A percentile compares a stretch with the other conserved stretches of the same genome.
Evolutionary conservation across 805 yeast genomes (phyloP).

Genomic region (Metschnikowia reukaufii): DNA sequence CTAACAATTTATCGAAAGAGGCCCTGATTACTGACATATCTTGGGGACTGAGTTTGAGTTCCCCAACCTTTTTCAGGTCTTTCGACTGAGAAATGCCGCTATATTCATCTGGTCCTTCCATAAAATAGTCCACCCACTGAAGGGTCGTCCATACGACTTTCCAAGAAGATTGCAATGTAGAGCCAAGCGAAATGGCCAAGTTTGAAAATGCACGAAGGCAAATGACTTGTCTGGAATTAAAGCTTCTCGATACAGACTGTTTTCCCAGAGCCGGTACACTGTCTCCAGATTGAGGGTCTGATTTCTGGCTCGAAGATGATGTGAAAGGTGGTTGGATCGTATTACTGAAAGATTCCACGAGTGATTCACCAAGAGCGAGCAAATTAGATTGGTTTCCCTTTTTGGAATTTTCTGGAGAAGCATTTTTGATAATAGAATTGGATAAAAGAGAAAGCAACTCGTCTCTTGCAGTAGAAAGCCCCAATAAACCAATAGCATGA

Average conservation of each 20-base stretch:
- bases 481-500: slow-evolving; percentile 79
- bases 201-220: slow-evolving; percentile 78
- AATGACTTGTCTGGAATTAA: slow-evolving; percentile 67
- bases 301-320: not conserved
- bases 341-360: slow-evolving; percentile 52
- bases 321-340: slow-evolving; percentile 30
- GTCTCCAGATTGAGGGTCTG: not conserved
- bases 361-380: slow-evolving; percentile 48
- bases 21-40: slow-evolving; percentile 55
- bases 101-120: slow-evolving; percentile 54
- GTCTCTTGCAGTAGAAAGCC: slow-evolving; percentile 56
- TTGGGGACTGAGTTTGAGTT: slow-evolving; percentile 39
- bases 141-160: slow-evolving; percentile 53
- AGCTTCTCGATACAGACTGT: slow-evolving; percentile 11
- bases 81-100: slow-evolving; percentile 36
- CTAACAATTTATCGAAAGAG: slow-evolving; percentile 60
- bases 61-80: slow-evolving; percentile 20
- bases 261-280: not conserved
- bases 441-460: slow-evolving; percentile 36
- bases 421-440: slow-evolving; percentile 40
- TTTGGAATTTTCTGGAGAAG: slow-evolving; percentile 12
- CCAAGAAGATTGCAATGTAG: slow-evolving; percentile 72
- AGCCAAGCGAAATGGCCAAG: slow-evolving; percentile 79
- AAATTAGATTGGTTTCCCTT: slow-evolving; percentile 17
- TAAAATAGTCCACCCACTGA: slow-evolving; percentile 74